These are phyloP conservation scores for Acacia crassicarpa DNA, from an alignment of 306 rosid species.

Conservation along the genomic window DNA sequence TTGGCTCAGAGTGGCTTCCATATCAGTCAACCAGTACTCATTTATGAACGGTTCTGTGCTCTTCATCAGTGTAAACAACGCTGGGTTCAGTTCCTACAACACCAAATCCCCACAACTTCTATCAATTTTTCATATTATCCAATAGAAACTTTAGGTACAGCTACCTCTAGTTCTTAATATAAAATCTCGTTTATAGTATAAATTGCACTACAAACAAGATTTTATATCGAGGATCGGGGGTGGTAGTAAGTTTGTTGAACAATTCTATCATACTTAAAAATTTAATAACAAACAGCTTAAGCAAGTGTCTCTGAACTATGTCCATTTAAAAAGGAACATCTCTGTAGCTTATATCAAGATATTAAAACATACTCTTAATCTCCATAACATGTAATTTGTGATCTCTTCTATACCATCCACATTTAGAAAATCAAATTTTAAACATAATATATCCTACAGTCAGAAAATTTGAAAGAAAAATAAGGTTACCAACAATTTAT, in stretches of 20 bases:
- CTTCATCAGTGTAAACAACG: constrained; percentile 58
- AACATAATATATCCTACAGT: neutral
- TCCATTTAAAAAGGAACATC: neutral
- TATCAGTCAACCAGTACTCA: constrained; percentile 62
- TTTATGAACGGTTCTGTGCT: constrained; percentile 70
- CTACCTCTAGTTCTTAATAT: too few relatives aligned
- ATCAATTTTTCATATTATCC: neutral
- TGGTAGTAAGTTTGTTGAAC: neutral
- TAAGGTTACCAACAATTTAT: neutral
- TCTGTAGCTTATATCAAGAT: neutral
- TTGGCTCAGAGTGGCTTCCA: constrained; percentile 51
- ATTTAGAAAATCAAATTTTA: neutral
- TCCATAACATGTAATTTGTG: neutral
- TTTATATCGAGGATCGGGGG: too few relatives aligned
- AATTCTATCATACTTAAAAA: neutral
- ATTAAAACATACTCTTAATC: neutral
- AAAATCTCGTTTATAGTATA: too few relatives aligned
- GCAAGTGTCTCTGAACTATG: neutral
- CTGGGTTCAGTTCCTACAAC: constrained; percentile 61
- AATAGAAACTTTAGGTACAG: too few relatives aligned
- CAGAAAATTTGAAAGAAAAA: neutral
- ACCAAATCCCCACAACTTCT: constrained; percentile 6
- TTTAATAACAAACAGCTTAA: neutral
- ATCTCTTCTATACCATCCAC: neutral
- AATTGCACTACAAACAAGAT: too few relatives aligned